Conservation (phyloP, 2,329 filamentous ascomycete species). For the Trichoderma afroharzianum region DNA sequence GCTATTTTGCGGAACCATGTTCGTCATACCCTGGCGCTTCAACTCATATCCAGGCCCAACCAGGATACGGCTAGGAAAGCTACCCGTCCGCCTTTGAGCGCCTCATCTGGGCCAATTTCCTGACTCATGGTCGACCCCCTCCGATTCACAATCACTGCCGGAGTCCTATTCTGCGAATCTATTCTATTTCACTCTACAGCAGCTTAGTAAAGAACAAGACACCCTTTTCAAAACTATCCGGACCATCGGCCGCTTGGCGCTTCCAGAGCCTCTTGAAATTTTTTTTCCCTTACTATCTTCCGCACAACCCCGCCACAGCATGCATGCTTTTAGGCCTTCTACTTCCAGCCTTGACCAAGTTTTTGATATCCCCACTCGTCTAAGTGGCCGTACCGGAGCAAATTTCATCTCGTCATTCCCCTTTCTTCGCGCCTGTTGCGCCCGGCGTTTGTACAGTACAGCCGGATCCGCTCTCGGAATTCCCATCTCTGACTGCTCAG, state of each 20-base stretch:
- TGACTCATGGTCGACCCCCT: conserved; percentile 1
- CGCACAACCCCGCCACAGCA: conserved; percentile 8
- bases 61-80: background rate
- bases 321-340: conserved; percentile 4
- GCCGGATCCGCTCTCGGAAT: conserved; percentile 29
- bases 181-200: background rate
- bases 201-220: background rate
- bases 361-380: conserved; percentile 26
- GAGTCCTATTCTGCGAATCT: background rate
- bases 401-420: conserved; percentile 31
- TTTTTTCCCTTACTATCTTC: background rate
- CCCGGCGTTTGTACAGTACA: conserved; percentile 10
- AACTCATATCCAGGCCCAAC: background rate
- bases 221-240: background rate
- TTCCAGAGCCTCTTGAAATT: background rate
- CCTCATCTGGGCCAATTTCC: background rate
- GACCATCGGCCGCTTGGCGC: background rate
- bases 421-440: conserved; percentile 20
- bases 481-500: conserved; percentile 20
- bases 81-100: background rate
- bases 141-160: background rate
- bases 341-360: conserved; percentile 12
- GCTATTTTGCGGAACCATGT: conserved; percentile 13
- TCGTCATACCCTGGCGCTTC: conserved; percentile 8
- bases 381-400: conserved; percentile 27